Percentiles rank a stretch among this genome's conserved stretches.
phyloP scores from a whole-genome alignment of 495 filamentous ascomycete species.

The Monascus purpureus region DNA sequence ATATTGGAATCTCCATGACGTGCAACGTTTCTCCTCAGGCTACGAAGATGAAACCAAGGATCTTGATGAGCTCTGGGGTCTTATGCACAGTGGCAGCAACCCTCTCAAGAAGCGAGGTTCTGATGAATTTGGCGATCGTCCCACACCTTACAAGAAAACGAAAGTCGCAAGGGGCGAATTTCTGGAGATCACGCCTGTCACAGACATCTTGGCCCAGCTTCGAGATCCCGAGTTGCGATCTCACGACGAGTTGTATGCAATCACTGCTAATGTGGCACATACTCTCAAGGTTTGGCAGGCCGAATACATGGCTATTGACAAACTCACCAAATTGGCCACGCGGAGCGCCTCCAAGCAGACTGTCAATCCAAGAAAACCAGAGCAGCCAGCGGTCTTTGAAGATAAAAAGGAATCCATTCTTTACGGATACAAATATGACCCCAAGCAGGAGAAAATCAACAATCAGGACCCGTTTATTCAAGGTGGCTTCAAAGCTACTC shows the following conservation, averaged over 20 bases:
- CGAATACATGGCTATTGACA: conserved; percentile 47
- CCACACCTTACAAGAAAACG: conserved; percentile 22
- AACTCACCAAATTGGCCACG: conserved; percentile 36
- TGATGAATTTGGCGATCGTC: conserved; percentile 32
- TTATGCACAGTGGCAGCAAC: conserved; percentile 19
- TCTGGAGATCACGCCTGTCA: conserved; percentile 25
- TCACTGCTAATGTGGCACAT: conserved; percentile 36
- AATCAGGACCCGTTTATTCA: conserved; percentile 28
- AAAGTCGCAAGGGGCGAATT: conserved; percentile 25
- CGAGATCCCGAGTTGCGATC: conserved; percentile 21
- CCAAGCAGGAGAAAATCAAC: conserved; percentile 12
- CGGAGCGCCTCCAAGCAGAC: conserved; percentile 16
- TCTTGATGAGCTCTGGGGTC: conserved; percentile 17
- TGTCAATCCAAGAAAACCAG: conserved; percentile 12
- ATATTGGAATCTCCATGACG: conserved; percentile 43
- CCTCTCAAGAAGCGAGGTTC: conserved; percentile 27
- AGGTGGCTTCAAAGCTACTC: conserved; percentile 31
- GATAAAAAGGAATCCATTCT: conserved; percentile 31
- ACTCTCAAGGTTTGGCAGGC: conserved; percentile 47
- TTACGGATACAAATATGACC: conserved; percentile 28
- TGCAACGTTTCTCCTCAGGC: conserved; percentile 28
- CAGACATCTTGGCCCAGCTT: conserved; percentile 21
- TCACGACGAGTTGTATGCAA: conserved; percentile 36
- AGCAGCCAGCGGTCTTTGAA: conserved; percentile 14
- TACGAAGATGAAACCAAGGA: conserved; percentile 17